Evolutionary conservation across 768 basidiomycete genomes (phyloP).

Genomic region (Neoboletus magnificus): DNA sequence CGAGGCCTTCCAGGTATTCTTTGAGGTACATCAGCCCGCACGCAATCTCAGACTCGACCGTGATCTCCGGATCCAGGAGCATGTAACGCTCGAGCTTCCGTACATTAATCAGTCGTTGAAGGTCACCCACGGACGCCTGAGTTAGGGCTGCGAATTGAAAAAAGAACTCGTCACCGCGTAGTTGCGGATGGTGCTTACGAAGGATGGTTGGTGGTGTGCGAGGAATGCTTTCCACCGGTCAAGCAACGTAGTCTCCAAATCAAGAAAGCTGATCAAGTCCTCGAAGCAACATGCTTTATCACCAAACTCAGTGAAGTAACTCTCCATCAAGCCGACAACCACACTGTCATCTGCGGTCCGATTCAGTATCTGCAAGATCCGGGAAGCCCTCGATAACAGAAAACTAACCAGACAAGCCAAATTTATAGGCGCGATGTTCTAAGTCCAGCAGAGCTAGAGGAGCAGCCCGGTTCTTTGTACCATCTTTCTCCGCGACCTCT

Average conservation of each 20-base stretch:
- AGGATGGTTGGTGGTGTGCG: constrained; percentile 42
- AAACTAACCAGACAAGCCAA: constrained; percentile 44
- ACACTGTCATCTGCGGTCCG: constrained; percentile 40
- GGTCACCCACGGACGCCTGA: constrained; percentile 49
- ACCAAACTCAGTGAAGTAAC: constrained; percentile 70
- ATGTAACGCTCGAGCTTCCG: constrained; percentile 70
- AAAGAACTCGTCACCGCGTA: constrained; percentile 9
- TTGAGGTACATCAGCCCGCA: constrained; percentile 51
- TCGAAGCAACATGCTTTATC: constrained; percentile 87
- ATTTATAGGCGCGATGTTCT: constrained; percentile 53
- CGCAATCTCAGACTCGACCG: constrained; percentile 51
- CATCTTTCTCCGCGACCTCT: constrained; percentile 60
- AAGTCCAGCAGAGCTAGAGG: constrained; percentile 73
- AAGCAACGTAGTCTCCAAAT: constrained; percentile 45
- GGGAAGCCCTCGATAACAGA: not conserved
- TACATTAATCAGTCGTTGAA: constrained; percentile 70
- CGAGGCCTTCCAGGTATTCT: constrained; percentile 65
- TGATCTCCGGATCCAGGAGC: constrained; percentile 47
- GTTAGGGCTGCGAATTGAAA: constrained; percentile 14
- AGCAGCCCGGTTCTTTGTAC: constrained; percentile 69
- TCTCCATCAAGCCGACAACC: constrained; percentile 50
- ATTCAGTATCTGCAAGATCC: constrained; percentile 1
- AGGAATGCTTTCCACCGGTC: constrained; percentile 55
- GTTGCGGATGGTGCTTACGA: constrained; percentile 38
- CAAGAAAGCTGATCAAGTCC: constrained; percentile 70